Percentiles rank a stretch among this genome's conserved stretches.
Evolutionary conservation across 345 rosid species (phyloP).

Genomic region (Noccaea caerulescens): DNA sequence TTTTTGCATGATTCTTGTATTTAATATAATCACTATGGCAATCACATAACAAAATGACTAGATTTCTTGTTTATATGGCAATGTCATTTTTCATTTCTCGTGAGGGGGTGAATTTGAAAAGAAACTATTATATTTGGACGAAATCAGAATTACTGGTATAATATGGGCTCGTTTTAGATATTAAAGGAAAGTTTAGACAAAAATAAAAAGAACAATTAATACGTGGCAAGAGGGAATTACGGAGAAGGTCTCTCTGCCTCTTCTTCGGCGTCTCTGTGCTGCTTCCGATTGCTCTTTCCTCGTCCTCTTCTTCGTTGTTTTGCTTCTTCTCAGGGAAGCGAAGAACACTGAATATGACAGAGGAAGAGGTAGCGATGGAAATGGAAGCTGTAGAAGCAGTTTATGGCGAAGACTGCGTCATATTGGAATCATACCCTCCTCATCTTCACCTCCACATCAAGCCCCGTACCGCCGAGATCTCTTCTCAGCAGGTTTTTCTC

Average conservation of each 20-base stretch:
- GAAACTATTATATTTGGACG: neutral
- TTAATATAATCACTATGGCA: neutral
- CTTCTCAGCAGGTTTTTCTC: conserved; percentile 79
- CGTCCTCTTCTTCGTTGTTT: neutral
- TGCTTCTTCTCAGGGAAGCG: neutral
- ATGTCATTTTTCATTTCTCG: neutral
- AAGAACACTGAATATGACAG: conserved; percentile 40
- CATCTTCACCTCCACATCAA: conserved; percentile 63
- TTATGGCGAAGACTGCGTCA: conserved; percentile 69
- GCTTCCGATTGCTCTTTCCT: conserved; percentile 4
- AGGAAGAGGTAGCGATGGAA: conserved; percentile 70
- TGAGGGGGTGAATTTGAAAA: neutral
- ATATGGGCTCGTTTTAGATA: neutral
- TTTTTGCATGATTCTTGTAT: neutral
- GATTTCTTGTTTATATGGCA: neutral
- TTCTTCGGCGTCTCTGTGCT: conserved; percentile 10
- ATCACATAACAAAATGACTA: neutral
- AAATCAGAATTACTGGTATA: neutral
- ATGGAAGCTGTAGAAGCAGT: conserved; percentile 81
- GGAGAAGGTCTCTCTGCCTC: neutral
- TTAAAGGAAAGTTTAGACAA: neutral
- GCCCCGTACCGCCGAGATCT: conserved; percentile 91
- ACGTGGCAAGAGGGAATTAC: neutral
- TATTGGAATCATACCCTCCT: conserved; percentile 68
- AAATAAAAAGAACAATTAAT: neutral